Evolutionary conservation across 306 rosid species (phyloP).

Genomic region (Cicer yamashitae): DNA sequence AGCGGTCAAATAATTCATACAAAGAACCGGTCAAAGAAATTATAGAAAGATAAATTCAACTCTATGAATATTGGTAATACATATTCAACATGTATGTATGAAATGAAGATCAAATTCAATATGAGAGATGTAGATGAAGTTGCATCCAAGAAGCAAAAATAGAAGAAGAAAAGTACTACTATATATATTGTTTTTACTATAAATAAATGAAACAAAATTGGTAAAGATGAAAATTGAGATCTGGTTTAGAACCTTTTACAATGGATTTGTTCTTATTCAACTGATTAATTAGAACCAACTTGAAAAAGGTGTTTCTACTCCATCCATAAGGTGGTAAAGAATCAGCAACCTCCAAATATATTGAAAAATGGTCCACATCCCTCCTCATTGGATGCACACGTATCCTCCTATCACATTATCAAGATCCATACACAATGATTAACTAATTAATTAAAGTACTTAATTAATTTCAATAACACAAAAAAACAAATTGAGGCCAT

Average conservation of each 20-base stretch:
- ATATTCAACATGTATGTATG: too few relatives aligned
- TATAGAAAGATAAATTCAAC: too few relatives aligned
- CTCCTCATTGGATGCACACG: constrained; percentile 44
- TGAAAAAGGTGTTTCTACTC: constrained; percentile 50
- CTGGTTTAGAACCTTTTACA: constrained; percentile 30
- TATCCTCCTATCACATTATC: constrained; percentile 45
- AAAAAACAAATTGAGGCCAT: not conserved
- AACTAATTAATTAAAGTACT: not conserved
- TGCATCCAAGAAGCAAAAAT: too few relatives aligned
- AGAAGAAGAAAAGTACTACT: too few relatives aligned
- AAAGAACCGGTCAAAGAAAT: too few relatives aligned
- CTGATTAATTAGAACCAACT: constrained; percentile 47
- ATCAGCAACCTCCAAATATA: constrained; percentile 50
- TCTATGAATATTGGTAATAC: too few relatives aligned
- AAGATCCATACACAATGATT: not conserved
- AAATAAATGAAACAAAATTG: not conserved
- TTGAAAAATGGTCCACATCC: constrained; percentile 45
- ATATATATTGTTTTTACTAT: too few relatives aligned
- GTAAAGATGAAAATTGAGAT: not conserved
- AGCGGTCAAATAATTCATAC: too few relatives aligned
- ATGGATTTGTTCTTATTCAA: constrained; percentile 35
- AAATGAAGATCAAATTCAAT: too few relatives aligned
- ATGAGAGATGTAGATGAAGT: too few relatives aligned
- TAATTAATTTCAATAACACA: not conserved
- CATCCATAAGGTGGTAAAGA: constrained; percentile 51